Evolutionary conservation across 192 early-diverging fungal species (phyloP), one percentile per base, ranked within the genome.

Genomic region (Podila horticola): DNA sequence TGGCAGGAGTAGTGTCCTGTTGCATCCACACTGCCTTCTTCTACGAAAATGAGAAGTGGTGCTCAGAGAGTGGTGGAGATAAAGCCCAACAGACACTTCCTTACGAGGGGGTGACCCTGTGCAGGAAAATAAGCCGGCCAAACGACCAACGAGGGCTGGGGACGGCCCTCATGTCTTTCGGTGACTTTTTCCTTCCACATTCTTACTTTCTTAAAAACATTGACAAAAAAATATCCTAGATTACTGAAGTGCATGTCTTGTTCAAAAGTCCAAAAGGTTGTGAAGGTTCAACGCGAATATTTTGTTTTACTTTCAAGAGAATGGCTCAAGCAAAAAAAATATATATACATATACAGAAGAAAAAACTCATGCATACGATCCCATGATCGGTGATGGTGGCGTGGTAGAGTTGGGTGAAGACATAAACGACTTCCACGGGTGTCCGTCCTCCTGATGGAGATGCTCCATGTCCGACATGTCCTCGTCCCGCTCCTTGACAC

Each of bases 381-480:
- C 71, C 5, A 70, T 68, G 34, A 48, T 72, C 2, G 77, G 77
- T 34, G 77, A 81, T 10, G 77, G 71, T 7, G 77, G 77, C 10
- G 67, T 81, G 4, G 77, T 81, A 45, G 77, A 73, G 36, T 81
- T 81, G 31, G 77, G 77, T 9, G 77, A 81, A 5, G 77, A 81
- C n/a, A 81, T 71, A 69, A 81, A 81, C 11, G 77, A 81, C 13
- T 66, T 48, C 77, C 77, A 81, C 0, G 71, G 51, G 0, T 66
- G 77, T 22, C 62, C 77, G 5, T 81, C 77, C 4, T 79, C 77
- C 24, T 73, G 69, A 1, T 73, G 77, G n/a, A 72, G 34, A 26
- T 70, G 68, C 64, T 81, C 71, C 71, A 72, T 81, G 30, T 81
- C 77, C 8, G 77, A 81, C 77, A 81, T 81, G 58, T 81, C 71